Evolutionary conservation across 768 basidiomycete species (phyloP).

Genomic region (Lentinula detonsa): DNA sequence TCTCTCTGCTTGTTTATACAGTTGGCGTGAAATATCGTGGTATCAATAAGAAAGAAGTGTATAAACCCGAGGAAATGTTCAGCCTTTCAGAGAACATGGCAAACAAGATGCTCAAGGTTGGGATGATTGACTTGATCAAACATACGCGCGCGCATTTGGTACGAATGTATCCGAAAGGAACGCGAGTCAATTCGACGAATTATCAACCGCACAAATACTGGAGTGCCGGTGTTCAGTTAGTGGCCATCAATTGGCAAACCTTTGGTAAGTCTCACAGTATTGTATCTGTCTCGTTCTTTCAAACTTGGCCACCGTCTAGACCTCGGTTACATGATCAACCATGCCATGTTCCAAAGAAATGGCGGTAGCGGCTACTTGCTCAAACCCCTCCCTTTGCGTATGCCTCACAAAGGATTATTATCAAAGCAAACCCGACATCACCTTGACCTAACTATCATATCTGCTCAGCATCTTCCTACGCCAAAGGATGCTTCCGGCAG

Average conservation of each 20-base stretch:
- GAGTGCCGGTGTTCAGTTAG: constrained; percentile 84
- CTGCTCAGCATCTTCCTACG: constrained; percentile 85
- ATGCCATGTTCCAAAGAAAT: constrained; percentile 92
- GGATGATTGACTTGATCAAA: constrained; percentile 68
- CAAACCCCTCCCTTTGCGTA: constrained; percentile 74
- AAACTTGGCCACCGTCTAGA: constrained; percentile 37
- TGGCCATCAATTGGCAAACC: constrained; percentile 97
- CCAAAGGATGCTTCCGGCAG: constrained; percentile 57
- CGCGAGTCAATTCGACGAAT: constrained; percentile 76
- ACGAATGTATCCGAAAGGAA: constrained; percentile 82
- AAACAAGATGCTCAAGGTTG: constrained; percentile 65
- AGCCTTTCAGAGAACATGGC: constrained; percentile 84
- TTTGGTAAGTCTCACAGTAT: constrained; percentile 51
- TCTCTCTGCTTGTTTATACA: constrained; percentile 83
- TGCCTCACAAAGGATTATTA: constrained; percentile 55
- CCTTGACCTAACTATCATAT: constrained; percentile 70
- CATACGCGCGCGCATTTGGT: constrained; percentile 83
- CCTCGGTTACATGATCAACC: constrained; percentile 86
- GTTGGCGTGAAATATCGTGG: constrained; percentile 94
- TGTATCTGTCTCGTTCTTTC: background rate
- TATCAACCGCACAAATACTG: constrained; percentile 88
- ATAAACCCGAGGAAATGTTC: constrained; percentile 86
- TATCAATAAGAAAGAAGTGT: constrained; percentile 79
- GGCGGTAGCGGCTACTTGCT: constrained; percentile 87
- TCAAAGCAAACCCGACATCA: constrained; percentile 47